These are phyloP conservation scores for Teratosphaeria destructans DNA, from an alignment of 2,329 filamentous ascomycete species.

Conservation along the genomic window DNA sequence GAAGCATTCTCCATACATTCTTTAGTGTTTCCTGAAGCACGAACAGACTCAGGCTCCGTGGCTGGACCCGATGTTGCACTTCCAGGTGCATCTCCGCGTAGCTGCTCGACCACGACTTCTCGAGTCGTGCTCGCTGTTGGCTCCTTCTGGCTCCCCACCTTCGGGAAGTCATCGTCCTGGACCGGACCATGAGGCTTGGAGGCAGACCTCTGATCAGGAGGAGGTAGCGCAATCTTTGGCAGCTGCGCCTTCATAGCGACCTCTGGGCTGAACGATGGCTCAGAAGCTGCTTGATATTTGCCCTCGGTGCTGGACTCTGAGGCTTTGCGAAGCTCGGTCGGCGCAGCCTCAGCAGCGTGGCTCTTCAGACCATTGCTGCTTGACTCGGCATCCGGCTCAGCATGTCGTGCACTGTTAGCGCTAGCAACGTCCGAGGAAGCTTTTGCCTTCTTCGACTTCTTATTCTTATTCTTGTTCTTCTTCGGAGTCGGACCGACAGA, in stretches of 20 bases:
- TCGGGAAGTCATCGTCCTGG: neutral
- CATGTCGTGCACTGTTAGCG: neutral
- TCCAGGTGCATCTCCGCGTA: conserved; percentile 1
- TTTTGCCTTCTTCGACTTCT: neutral
- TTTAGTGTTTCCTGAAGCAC: neutral
- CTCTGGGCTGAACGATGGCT: conserved; percentile 1
- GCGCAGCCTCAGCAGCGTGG: neutral
- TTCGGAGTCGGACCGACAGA: neutral
- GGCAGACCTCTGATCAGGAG: neutral
- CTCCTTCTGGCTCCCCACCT: neutral
- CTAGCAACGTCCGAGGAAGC: neutral
- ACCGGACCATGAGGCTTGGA: neutral
- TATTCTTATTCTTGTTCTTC: neutral
- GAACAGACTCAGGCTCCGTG: neutral
- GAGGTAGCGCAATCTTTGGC: neutral
- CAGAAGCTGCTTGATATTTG: neutral
- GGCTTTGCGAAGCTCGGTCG: neutral
- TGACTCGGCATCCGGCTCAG: neutral
- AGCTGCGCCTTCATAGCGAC: neutral
- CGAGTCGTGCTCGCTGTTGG: neutral
- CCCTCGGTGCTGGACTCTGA: neutral
- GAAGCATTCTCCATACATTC: too few relatives aligned
- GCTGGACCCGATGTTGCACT: neutral
- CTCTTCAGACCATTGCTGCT: neutral
- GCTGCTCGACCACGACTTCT: conserved; percentile 4